Evolutionary conservation across 1,139 yeast species (phyloP).

Genomic region (Nadsonia commutata): DNA sequence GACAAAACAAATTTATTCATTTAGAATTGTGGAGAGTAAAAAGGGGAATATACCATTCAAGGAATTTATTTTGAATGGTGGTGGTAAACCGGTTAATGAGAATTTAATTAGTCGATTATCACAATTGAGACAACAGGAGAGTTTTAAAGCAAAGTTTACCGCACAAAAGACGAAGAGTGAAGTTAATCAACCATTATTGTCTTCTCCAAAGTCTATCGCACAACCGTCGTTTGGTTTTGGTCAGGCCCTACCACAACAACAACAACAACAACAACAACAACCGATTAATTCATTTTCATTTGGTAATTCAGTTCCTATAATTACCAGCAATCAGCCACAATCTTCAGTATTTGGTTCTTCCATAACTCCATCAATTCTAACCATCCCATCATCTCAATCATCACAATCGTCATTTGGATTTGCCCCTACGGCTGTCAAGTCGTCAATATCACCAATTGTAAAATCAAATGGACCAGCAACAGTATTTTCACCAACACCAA

Average conservation of each 20-base stretch:
- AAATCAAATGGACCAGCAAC: constrained; percentile 1
- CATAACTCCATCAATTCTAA: not conserved
- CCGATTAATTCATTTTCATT: too few species aligned
- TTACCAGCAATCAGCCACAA: too few species aligned
- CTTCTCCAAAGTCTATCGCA: too few species aligned
- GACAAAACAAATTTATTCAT: constrained; percentile 40
- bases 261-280: too few species aligned
- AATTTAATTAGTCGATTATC: not conserved
- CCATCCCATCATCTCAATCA: too few species aligned
- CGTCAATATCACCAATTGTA: not conserved
- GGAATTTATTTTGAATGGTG: constrained; percentile 30
- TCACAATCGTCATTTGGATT: constrained; percentile 1
- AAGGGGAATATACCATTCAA: constrained; percentile 21
- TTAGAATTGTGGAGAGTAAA: constrained; percentile 33
- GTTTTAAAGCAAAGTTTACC: not conserved
- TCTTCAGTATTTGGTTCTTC: too few species aligned
- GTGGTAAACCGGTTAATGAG: too few species aligned
- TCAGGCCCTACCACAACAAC: too few species aligned
- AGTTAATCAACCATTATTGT: too few species aligned
- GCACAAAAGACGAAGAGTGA: too few species aligned
- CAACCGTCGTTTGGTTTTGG: too few species aligned
- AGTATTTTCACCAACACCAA: not conserved
- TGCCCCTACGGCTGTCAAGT: not conserved
- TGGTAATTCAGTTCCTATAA: too few species aligned
- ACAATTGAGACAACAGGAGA: constrained; percentile 6